These are phyloP conservation scores for Podila clonocystis DNA, from an alignment of 192 early-diverging fungal genomes.

Conservation along the genomic window DNA sequence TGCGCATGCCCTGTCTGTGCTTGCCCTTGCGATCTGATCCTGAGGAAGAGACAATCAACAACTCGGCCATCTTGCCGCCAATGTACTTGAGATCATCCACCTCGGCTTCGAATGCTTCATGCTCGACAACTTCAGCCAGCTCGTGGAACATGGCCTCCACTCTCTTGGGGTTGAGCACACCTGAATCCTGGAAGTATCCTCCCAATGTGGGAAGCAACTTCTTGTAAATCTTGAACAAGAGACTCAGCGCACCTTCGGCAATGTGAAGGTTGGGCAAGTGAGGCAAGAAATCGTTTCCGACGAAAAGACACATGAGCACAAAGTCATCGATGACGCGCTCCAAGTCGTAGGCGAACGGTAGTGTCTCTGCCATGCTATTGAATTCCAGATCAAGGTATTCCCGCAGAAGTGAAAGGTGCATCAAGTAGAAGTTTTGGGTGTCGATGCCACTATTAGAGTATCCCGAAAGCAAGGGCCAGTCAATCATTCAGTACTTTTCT, in stretches of 20 bases:
- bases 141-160: slow-evolving; percentile 72
- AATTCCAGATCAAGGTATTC: slow-evolving; percentile 96
- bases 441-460: slow-evolving; percentile 52
- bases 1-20: slow-evolving; percentile 46
- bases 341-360: slow-evolving; percentile 79
- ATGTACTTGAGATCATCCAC: slow-evolving; percentile 56
- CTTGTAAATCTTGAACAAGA: slow-evolving; percentile 76
- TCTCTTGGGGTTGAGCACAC: slow-evolving; percentile 67
- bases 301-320: slow-evolving; percentile 92
- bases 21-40: slow-evolving; percentile 31
- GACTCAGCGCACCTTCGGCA: slow-evolving; percentile 84
- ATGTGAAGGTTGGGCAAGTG: slow-evolving; percentile 95
- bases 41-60: slow-evolving; percentile 25
- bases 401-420: slow-evolving; percentile 88
- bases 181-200: slow-evolving; percentile 92
- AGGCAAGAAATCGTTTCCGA: slow-evolving; percentile 96
- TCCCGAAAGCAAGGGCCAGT: neutral
- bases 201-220: slow-evolving; percentile 71
- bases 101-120: slow-evolving; percentile 60
- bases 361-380: slow-evolving; percentile 56
- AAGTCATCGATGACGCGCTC: slow-evolving; percentile 98
- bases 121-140: slow-evolving; percentile 61
- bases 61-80: slow-evolving; percentile 56
- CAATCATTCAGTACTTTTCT: neutral
- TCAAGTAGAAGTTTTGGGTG: slow-evolving; percentile 73